Base-by-base conservation (phyloP, 306 rosid species). In the Pyrus betulifolia region DNA sequence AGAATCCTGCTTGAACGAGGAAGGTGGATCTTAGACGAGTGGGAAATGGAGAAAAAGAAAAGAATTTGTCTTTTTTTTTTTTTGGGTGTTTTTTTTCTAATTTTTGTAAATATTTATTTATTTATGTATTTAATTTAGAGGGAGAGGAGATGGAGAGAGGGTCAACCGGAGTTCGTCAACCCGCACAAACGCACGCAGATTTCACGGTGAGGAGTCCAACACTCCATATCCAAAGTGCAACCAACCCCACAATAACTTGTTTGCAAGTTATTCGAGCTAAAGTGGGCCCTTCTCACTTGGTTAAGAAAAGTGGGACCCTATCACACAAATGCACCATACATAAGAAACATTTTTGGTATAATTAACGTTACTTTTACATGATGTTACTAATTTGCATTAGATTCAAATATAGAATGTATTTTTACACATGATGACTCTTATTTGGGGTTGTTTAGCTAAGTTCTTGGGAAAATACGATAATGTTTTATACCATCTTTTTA, bases 21-120 rank as follows among this genome's bases (percentile, higher is more conserved):
- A 80, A 62, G 68, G 70, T 61, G 84, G 80, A 79, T 79, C 78
- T 44, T 30, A 70, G n/a, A 33, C n/a, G 66, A 40, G 28, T 22
- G n/a, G 76, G 59, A 75, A 70, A 49, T 31, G 62, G 31, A 28
- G 63, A 62, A 22, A 27, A 17, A 10, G 51, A 11, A 18, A 17
- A 12, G 46, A 40, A 38, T 33, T 31, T 8, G 23, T 12, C 6
- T 45, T n/a, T 15, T 52, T 30, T n/a, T n/a, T 51, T 55, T 28
- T 19, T 27, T 25, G 27, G 21, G 62, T 57, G 11, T 57, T 57
- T n/a, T 1, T 55, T 55, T 14, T 19, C 4, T 15, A 19, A 27
- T 27, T 73, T 55, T 22, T n/a, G 27, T 21, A 8, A 58, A 12
- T 78, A 51, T 61, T 28, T 46, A 17, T 65, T 25, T 3, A 18